These are phyloP conservation scores for Luffa acutangula DNA, from an alignment of 306 rosid species.

Conservation along the genomic window DNA sequence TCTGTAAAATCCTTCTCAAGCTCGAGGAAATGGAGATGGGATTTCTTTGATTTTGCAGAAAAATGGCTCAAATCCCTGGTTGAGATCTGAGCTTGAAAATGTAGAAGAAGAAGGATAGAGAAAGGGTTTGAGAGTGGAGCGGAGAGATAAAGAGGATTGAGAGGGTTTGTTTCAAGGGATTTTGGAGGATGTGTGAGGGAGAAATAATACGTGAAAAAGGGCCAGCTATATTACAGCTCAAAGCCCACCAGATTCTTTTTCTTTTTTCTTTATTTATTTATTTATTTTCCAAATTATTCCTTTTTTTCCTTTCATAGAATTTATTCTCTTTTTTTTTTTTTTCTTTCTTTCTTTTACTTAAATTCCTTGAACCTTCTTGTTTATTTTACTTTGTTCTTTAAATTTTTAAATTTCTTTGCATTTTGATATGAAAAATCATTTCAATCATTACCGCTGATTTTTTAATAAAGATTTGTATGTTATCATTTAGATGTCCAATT, in stretches of 20 bases:
- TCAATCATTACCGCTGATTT: background rate
- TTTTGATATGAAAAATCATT: background rate
- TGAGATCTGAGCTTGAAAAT: conserved; percentile 21
- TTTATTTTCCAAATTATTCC: background rate
- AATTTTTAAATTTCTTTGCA: background rate
- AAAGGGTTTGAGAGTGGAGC: background rate
- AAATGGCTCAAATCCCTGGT: background rate
- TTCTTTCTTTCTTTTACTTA: background rate
- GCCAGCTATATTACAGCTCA: conserved; percentile 93
- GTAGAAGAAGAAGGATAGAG: background rate
- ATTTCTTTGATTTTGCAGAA: background rate
- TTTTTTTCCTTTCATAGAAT: conserved; percentile 6
- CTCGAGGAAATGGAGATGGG: background rate
- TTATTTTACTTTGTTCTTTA: background rate
- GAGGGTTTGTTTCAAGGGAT: conserved; percentile 39
- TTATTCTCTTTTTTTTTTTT: background rate
- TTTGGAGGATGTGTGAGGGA: conserved; percentile 45
- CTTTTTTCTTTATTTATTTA: background rate
- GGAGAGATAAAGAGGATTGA: conserved; percentile 5
- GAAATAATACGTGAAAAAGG: conserved; percentile 26
- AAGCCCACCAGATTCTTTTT: conserved; percentile 49
- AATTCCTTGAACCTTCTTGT: background rate
- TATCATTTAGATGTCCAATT: too few species aligned
- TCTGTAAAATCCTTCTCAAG: background rate
- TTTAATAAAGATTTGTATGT: background rate